These are phyloP conservation scores for Amanita pallidorosea DNA, from an alignment of 768 basidiomycete genomes.

Conservation along the genomic window DNA sequence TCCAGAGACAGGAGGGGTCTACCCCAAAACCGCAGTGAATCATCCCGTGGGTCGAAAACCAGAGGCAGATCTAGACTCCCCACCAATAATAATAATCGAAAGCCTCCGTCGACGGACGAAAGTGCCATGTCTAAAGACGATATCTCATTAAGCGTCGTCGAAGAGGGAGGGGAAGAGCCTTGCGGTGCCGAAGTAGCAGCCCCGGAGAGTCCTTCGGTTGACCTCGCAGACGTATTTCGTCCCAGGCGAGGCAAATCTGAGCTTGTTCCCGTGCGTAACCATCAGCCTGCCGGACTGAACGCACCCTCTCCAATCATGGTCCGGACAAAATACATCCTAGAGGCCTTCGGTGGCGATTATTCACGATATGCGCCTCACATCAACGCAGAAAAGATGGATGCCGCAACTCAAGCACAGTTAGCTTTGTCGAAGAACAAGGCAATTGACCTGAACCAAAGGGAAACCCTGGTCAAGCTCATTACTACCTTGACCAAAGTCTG, in stretches of 20 bases:
- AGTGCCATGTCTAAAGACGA: not conserved
- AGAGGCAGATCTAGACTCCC: not conserved
- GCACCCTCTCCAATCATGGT: not conserved
- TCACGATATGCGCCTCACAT: slow-evolving; percentile 27
- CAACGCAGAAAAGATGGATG: slow-evolving; percentile 22
- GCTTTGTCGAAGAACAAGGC: slow-evolving; percentile 19
- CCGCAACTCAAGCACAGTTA: slow-evolving; percentile 26
- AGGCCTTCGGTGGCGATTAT: slow-evolving; percentile 39
- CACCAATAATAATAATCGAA: not conserved
- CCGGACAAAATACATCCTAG: slow-evolving; percentile 17
- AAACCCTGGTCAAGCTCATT: slow-evolving; percentile 1
- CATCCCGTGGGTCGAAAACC: not conserved
- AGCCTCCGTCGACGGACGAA: not conserved
- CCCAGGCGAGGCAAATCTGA: not conserved
- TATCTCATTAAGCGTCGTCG: slow-evolving; percentile 10
- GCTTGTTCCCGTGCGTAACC: slow-evolving; percentile 10
- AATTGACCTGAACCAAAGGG: slow-evolving; percentile 3
- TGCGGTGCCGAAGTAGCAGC: slow-evolving; percentile 13
- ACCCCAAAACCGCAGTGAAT: too few species aligned
- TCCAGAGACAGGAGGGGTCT: not conserved
- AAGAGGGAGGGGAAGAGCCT: slow-evolving; percentile 13
- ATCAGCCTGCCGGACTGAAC: not conserved
- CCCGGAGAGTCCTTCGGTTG: slow-evolving; percentile 13
- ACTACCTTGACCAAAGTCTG: not conserved
- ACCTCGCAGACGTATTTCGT: slow-evolving; percentile 16